Base-by-base conservation (phyloP, 768 basidiomycete genomes). In the Lyophyllum decastes region DNA sequence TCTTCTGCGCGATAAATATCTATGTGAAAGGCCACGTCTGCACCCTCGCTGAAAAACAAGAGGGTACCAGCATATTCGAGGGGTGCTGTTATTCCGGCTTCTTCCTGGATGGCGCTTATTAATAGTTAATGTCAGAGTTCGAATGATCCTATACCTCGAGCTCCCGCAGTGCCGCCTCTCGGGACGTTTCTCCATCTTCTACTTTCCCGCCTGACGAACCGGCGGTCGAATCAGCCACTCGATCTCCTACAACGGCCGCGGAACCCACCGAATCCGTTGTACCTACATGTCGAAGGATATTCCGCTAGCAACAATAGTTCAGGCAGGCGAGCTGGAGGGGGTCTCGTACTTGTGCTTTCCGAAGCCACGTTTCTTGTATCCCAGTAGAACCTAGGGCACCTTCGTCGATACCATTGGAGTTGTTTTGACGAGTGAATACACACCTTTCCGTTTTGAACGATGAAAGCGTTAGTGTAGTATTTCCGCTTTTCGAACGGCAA, bases 341-440 rank as follows among this genome's bases (percentile, higher is more conserved):
- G 19, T 45, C 52, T 67, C 81, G 54, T 61, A 89, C 89, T 83
- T 76, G 59, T 81, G 78, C 35, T 73, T 73, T 24, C 90, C 91
- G 66, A 91, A 86, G 1, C 91, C 91, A 24, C 91, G 80, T 68
- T 92, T 92, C 72, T 93, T 93, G 64, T 81, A 82, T 3, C 91
- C 91, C 9, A 93, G 78, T 16, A 93, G 72, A 14, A 93, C 71
- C 86, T 90, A 55, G 19, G 33, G 45, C 8, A 41, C 27, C 54
- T 53, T 33, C 19, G 52, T 63, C 19, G n/a, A 41, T 14, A 40
- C 52, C 19, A 27, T 44, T 53, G 54, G 47, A 33, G 5, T 27
- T 11, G 25, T 21, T 17, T 40, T 48, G 35, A 57, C 9, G 49
- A 21, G 44, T 24, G 27, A 12, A 55, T 34, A 60, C 61, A 38